Evolutionary conservation across 441 rosid species (phyloP).

Genomic region (Melastoma candidum): DNA sequence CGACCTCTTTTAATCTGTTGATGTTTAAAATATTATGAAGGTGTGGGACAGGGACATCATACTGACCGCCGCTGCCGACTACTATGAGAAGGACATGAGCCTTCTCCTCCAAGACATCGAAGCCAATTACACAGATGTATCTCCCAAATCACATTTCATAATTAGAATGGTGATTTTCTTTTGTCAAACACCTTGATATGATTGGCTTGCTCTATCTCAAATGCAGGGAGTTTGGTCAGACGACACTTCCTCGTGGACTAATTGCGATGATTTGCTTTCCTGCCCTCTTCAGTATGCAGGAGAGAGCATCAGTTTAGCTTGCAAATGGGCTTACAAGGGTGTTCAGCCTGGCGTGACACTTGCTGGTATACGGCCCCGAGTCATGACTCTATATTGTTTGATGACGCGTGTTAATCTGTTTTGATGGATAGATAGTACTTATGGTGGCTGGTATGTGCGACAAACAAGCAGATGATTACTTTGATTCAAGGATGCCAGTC

Average conservation of each 20-base stretch:
- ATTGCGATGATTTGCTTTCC: conserved; percentile 50
- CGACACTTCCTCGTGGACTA: conserved; percentile 61
- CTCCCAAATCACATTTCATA: conserved; percentile 1
- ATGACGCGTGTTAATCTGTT: no score
- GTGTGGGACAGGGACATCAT: conserved; percentile 97
- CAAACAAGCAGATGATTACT: conserved; percentile 54
- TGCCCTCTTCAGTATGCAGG: conserved; percentile 77
- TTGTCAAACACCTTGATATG: neutral
- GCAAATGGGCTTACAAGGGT: conserved; percentile 86
- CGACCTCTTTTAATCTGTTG: neutral
- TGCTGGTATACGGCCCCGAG: conserved; percentile 31
- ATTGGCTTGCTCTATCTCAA: neutral
- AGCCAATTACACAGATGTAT: conserved; percentile 66
- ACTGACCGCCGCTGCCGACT: conserved; percentile 60
- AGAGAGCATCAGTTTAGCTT: conserved; percentile 75
- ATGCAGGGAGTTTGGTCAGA: conserved; percentile 72
- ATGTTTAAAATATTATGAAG: conserved; percentile 18
- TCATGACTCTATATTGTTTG: no score
- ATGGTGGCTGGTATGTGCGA: no score
- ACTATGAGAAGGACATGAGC: conserved; percentile 59
- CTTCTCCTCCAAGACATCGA: conserved; percentile 60
- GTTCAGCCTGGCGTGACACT: conserved; percentile 59
- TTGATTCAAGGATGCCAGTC: conserved; percentile 65
- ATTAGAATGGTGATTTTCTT: conserved; percentile 1
- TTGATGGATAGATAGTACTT: no score